Conservation (phyloP, 2,329 filamentous ascomycete species). For the Cordyceps farinosa region DNA sequence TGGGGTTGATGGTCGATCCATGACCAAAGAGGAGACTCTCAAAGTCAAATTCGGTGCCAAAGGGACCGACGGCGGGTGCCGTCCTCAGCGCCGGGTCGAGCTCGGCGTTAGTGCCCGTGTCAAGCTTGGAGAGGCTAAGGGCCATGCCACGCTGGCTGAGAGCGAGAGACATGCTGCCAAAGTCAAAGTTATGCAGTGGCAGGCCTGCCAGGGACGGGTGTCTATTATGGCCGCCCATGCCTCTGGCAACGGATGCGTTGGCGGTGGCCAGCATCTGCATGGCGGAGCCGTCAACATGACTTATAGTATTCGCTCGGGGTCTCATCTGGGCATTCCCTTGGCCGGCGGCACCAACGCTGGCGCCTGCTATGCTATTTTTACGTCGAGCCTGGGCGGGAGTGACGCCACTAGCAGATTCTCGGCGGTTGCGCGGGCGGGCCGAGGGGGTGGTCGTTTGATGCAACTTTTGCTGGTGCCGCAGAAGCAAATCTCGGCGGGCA, state of each 20-base stretch:
- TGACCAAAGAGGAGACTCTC: conserved; percentile 65
- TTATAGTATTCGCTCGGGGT: conserved; percentile 92
- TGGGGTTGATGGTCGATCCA: conserved; percentile 65
- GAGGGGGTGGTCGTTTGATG: conserved; percentile 90
- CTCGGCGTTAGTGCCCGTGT: conserved; percentile 69
- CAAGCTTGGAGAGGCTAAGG: conserved; percentile 74
- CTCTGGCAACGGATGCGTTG: conserved; percentile 50
- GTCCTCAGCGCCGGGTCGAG: conserved; percentile 69
- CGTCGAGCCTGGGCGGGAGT: conserved; percentile 66
- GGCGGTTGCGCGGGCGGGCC: conserved; percentile 78
- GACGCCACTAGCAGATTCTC: conserved; percentile 80
- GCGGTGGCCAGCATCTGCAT: conserved; percentile 68
- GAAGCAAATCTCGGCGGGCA: conserved; percentile 82
- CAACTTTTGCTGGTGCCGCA: conserved; percentile 97
- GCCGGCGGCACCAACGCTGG: conserved; percentile 38
- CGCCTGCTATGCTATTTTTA: conserved; percentile 82
- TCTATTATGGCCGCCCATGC: conserved; percentile 58
- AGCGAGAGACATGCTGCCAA: conserved; percentile 67
- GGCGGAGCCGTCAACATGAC: conserved; percentile 76
- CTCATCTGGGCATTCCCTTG: conserved; percentile 61
- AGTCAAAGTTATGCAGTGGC: conserved; percentile 56
- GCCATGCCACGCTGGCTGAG: conserved; percentile 63
- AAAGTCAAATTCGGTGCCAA: conserved; percentile 65
- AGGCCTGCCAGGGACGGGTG: conserved; percentile 73
- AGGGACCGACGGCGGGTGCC: conserved; percentile 64